These are phyloP conservation scores for Clarireedia paspali DNA, from an alignment of 2,329 filamentous ascomycete species.

Conservation along the genomic window DNA sequence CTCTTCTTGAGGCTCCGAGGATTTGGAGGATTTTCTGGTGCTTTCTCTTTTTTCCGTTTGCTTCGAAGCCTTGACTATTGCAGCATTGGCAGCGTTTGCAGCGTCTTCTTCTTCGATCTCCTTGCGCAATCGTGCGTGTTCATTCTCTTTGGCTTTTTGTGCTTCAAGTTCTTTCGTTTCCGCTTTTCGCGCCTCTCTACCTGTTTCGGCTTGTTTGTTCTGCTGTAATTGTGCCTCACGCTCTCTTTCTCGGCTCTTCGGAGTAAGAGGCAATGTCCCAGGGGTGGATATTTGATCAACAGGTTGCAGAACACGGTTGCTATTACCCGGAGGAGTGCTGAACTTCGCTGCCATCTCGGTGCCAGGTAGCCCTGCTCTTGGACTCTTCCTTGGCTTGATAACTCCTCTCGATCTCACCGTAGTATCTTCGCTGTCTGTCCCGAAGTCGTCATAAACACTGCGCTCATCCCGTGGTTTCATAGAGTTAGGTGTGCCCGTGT, in stretches of 20 bases:
- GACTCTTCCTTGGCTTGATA: conserved; percentile 16
- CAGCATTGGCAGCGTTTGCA: conserved; percentile 3
- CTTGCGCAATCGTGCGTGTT: conserved; percentile 10
- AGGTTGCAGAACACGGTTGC: conserved; percentile 10
- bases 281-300: conserved; percentile 9
- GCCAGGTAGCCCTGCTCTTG: conserved; percentile 11
- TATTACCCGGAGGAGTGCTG: conserved; percentile 19
- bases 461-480: conserved; percentile 7
- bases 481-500: background rate
- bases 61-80: background rate
- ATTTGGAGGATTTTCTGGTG: background rate
- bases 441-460: conserved; percentile 23
- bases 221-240: conserved; percentile 13
- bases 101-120: conserved; percentile 7
- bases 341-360: conserved; percentile 14
- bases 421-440: conserved; percentile 16
- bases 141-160: conserved; percentile 7
- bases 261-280: conserved; percentile 21
- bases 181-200: conserved; percentile 13
- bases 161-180: conserved; percentile 15
- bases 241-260: conserved; percentile 19
- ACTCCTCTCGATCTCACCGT: conserved; percentile 14
- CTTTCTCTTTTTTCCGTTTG: background rate
- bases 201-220: conserved; percentile 13
- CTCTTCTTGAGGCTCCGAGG: background rate